phyloP scores from a whole-genome alignment of 768 basidiomycete species.

The Hericium alpestre region DNA sequence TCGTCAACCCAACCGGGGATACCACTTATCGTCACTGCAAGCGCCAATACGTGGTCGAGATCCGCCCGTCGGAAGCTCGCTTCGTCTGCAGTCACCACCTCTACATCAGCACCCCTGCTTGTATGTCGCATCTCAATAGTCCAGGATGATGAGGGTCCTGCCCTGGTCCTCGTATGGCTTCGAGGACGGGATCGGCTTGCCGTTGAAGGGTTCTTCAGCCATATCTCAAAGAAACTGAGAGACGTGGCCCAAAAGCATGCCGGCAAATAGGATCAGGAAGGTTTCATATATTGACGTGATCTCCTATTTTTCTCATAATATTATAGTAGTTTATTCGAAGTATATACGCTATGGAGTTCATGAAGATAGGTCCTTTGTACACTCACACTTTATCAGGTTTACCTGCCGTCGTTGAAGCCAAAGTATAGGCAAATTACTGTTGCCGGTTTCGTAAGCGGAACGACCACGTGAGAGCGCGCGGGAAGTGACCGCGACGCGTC shows the following conservation, averaged over 20 bases:
- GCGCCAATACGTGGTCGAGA: conserved; percentile 57
- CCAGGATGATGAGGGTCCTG: conserved; percentile 2
- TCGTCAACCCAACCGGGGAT: background rate
- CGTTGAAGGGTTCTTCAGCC: conserved; percentile 61
- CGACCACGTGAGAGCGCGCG: no score
- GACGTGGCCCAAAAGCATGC: background rate
- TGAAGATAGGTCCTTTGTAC: no score
- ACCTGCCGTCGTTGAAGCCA: no score
- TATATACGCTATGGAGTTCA: no score
- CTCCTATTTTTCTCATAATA: no score
- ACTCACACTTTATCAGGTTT: no score
- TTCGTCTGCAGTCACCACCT: conserved; percentile 1
- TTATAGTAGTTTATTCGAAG: no score
- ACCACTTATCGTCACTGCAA: conserved; percentile 4
- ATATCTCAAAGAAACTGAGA: conserved; percentile 44
- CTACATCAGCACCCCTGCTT: background rate
- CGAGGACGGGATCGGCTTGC: conserved; percentile 43
- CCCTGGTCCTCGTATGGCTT: conserved; percentile 51
- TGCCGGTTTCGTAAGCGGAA: no score
- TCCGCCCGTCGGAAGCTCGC: conserved; percentile 40
- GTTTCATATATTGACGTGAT: no score
- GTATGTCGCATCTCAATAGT: conserved; percentile 18
- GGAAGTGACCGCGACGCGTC: no score
- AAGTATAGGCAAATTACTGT: no score
- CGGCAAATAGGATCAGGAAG: no score